Conservation (phyloP, 176 grass and related monocot genomes). For the Avena sativa region DNA sequence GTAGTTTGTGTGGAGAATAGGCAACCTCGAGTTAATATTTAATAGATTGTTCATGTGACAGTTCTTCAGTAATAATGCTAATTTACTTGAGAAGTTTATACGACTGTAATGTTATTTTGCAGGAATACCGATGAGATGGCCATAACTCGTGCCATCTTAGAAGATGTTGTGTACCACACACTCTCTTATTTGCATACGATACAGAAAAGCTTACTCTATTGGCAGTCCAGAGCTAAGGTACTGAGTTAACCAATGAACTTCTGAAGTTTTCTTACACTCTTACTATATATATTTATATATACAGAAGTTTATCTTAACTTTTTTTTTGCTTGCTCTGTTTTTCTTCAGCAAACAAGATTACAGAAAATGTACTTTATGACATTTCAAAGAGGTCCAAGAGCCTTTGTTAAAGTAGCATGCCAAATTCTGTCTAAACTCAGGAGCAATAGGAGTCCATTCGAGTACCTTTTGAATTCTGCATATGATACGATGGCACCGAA, state of each 20-base stretch:
- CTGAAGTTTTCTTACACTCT: not conserved
- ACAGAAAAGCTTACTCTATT: conserved; percentile 86
- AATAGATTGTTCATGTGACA: not conserved
- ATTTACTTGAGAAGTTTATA: not conserved
- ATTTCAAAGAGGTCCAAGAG: conserved; percentile 82
- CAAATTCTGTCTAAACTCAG: conserved; percentile 51
- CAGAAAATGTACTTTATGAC: conserved; percentile 87
- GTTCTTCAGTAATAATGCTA: not conserved
- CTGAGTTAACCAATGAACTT: conserved; percentile 16
- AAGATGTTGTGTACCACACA: conserved; percentile 68
- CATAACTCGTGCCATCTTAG: conserved; percentile 58
- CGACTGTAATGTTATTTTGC: conserved; percentile 18
- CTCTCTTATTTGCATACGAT: conserved; percentile 66
- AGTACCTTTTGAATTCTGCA: conserved; percentile 44
- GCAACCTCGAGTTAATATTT: not conserved
- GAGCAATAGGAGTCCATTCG: conserved; percentile 47
- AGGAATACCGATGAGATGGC: conserved; percentile 57
- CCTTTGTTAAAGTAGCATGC: conserved; percentile 63
- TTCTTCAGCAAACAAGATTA: conserved; percentile 51
- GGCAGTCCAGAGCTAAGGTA: conserved; percentile 79
- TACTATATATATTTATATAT: not conserved
- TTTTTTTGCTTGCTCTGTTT: conserved; percentile 15
- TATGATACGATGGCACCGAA: conserved; percentile 27
- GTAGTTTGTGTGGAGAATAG: not conserved
- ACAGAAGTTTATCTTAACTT: conserved; percentile 16